Conservation (phyloP, 768 basidiomycete species). For the Lactifluus echinatus region DNA sequence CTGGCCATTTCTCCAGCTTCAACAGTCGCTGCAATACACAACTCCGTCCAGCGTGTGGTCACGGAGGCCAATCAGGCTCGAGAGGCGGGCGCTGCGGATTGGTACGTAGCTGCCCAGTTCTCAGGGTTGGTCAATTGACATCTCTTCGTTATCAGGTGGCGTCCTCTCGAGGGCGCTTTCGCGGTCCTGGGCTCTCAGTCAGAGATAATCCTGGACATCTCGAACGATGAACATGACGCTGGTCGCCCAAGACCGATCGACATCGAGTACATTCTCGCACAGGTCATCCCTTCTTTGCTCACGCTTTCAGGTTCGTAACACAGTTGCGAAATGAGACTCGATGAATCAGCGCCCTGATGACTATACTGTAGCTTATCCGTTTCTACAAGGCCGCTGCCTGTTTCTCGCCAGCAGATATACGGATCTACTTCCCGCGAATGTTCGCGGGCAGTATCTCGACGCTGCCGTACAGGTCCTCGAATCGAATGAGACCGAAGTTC, state of each 20-base stretch:
- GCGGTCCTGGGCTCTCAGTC: slow-evolving; percentile 76
- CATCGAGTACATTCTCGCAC: slow-evolving; percentile 63
- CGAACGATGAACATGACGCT: slow-evolving; percentile 66
- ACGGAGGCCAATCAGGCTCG: slow-evolving; percentile 46
- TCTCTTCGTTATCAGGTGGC: slow-evolving; percentile 58
- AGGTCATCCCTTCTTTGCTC: slow-evolving; percentile 73
- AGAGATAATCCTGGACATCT: slow-evolving; percentile 62
- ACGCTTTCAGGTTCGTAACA: slow-evolving; percentile 52
- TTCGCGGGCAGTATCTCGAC: slow-evolving; percentile 80
- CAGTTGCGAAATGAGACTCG: background rate
- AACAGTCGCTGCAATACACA: slow-evolving; percentile 46
- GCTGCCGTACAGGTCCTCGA: slow-evolving; percentile 84
- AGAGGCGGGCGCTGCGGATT: slow-evolving; percentile 48
- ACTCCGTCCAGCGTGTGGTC: slow-evolving; percentile 46
- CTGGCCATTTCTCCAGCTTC: slow-evolving; percentile 45
- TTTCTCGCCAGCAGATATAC: slow-evolving; percentile 91
- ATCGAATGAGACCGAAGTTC: slow-evolving; percentile 57
- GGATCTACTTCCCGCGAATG: slow-evolving; percentile 56
- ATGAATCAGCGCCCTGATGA: background rate
- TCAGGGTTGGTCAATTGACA: background rate
- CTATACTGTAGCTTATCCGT: slow-evolving; percentile 59
- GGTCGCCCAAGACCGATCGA: slow-evolving; percentile 63
- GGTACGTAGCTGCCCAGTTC: slow-evolving; percentile 36
- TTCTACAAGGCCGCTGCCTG: slow-evolving; percentile 90
- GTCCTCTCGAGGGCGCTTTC: slow-evolving; percentile 76